phyloP scores from a whole-genome alignment of 805 yeast genomes.

The Vanderwaltozyma yarrowii region DNA sequence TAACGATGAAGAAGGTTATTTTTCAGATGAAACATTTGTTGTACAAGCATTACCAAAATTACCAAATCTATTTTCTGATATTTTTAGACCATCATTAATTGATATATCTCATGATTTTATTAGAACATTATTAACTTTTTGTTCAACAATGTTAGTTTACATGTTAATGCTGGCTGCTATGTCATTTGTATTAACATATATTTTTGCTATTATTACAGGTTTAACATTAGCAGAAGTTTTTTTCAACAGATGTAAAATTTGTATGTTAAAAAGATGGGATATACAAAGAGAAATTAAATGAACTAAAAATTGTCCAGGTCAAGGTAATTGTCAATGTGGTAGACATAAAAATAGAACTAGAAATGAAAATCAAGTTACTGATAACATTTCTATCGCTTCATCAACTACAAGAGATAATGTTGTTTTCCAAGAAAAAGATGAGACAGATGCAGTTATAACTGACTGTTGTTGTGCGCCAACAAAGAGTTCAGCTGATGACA shows the following conservation, averaged over 20 bases:
- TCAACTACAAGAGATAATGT: background rate
- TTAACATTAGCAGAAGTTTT: slow-evolving; percentile 60
- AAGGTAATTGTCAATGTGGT: slow-evolving; percentile 22
- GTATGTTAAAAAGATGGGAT: slow-evolving; percentile 26
- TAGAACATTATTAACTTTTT: slow-evolving; percentile 45
- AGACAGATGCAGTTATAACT: background rate
- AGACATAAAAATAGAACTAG: slow-evolving; percentile 9
- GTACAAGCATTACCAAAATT: slow-evolving; percentile 18
- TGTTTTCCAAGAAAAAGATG: background rate
- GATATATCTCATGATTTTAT: slow-evolving; percentile 37
- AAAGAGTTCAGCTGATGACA: background rate
- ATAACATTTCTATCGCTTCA: background rate
- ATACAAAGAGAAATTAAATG: slow-evolving; percentile 20
- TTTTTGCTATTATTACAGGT: slow-evolving; percentile 66
- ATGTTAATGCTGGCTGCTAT: slow-evolving; percentile 72
- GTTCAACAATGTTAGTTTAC: slow-evolving; percentile 57
- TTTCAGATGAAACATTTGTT: slow-evolving; percentile 11
- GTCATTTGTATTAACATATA: slow-evolving; percentile 56
- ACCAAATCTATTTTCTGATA: slow-evolving; percentile 22
- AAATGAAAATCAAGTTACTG: background rate
- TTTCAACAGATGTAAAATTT: slow-evolving; percentile 42
- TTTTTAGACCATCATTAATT: slow-evolving; percentile 21
- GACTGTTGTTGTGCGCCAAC: slow-evolving; percentile 6
- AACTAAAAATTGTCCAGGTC: slow-evolving; percentile 22
- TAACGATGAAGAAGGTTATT: slow-evolving; percentile 30